phyloP scores from a whole-genome alignment of 768 basidiomycete species.

The Kockovaella imperatae region DNA sequence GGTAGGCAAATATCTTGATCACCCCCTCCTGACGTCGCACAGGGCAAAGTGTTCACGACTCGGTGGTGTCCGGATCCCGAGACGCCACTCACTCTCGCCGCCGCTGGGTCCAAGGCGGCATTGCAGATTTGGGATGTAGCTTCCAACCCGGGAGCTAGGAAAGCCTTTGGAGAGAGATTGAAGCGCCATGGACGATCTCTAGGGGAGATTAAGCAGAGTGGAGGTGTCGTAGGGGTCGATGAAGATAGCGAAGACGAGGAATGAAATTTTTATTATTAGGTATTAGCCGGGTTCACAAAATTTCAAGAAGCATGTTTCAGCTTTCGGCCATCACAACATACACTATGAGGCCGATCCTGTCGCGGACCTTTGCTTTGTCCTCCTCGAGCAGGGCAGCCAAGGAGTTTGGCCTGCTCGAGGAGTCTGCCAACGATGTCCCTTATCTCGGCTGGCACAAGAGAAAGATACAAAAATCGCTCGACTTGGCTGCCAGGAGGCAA shows the following conservation, averaged over 20 bases:
- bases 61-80: slow-evolving; percentile 83
- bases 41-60: slow-evolving; percentile 95
- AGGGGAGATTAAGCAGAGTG: slow-evolving; percentile 42
- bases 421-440: too few species aligned
- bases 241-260: slow-evolving; percentile 49
- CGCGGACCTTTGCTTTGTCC: too few species aligned
- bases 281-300: too few species aligned
- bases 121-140: slow-evolving; percentile 94
- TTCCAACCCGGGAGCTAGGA: slow-evolving; percentile 70
- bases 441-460: too few species aligned
- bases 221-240: slow-evolving; percentile 40
- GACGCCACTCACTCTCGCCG: slow-evolving; percentile 75
- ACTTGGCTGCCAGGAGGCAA: too few species aligned
- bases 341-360: too few species aligned
- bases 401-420: too few species aligned
- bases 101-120: slow-evolving; percentile 87
- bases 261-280: slow-evolving; percentile 1
- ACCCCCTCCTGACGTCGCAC: neutral
- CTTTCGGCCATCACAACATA: too few species aligned
- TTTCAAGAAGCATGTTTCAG: too few species aligned
- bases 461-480: too few species aligned
- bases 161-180: slow-evolving; percentile 72
- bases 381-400: too few species aligned
- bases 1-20: slow-evolving; percentile 50
- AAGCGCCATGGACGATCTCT: slow-evolving; percentile 61